A percentile compares a stretch with the other conserved stretches of the same genome.
phyloP scores from a whole-genome alignment of 805 yeast species.

The Candida oleophila region DNA sequence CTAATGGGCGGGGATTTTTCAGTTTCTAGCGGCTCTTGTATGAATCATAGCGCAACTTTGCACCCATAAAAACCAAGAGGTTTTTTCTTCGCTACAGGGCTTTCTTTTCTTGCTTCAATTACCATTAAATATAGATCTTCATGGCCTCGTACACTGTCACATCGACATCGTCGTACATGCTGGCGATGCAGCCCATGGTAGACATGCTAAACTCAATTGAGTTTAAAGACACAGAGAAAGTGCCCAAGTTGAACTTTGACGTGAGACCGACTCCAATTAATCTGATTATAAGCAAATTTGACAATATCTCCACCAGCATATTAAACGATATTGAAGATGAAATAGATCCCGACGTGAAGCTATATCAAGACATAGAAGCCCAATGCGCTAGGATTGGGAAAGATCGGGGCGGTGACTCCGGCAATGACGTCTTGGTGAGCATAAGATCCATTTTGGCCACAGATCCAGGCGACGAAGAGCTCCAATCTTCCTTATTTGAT shows the following conservation, averaged over 20 bases:
- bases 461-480: constrained; percentile 49
- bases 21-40: background rate
- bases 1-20: background rate
- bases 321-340: constrained; percentile 19
- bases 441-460: constrained; percentile 32
- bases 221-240: constrained; percentile 15
- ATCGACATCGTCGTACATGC: constrained; percentile 74
- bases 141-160: constrained; percentile 47
- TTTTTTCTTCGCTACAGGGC: no score
- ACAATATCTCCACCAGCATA: constrained; percentile 33
- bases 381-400: constrained; percentile 34
- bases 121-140: background rate
- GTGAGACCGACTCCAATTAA: constrained; percentile 25
- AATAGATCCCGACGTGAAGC: constrained; percentile 13
- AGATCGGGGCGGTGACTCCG: constrained; percentile 31
- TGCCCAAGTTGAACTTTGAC: constrained; percentile 40
- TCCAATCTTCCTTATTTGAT: constrained; percentile 76
- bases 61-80: background rate
- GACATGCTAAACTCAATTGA: constrained; percentile 40
- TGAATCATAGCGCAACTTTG: background rate
- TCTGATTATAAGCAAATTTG: constrained; percentile 35
- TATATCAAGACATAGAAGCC: constrained; percentile 20
- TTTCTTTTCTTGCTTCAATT: background rate
- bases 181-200: constrained; percentile 74
- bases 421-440: constrained; percentile 20